Evolutionary conservation across 1,284 basidiomycete species (phyloP).

Genomic region (Cutaneotrichosporon cavernicola): DNA sequence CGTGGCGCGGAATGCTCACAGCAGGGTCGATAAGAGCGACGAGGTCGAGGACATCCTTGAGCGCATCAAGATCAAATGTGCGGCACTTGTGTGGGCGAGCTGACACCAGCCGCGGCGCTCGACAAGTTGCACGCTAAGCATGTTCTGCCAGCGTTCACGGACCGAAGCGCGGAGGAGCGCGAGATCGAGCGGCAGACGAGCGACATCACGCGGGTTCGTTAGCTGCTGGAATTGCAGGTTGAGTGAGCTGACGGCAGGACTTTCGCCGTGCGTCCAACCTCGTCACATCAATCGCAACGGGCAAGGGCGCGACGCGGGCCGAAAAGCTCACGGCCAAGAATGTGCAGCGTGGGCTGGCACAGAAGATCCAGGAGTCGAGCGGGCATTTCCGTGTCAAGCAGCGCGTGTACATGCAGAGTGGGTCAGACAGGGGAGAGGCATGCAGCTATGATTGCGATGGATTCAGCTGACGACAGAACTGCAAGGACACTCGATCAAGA

Average conservation of each 20-base stretch:
- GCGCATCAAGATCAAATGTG: constrained; percentile 73
- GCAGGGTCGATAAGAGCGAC: constrained; percentile 86
- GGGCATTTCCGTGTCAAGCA: constrained; percentile 96
- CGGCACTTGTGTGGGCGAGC: constrained; percentile 36
- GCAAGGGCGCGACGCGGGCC: constrained; percentile 54
- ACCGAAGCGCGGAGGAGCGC: constrained; percentile 86
- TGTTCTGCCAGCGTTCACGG: constrained; percentile 90
- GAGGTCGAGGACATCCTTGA: constrained; percentile 77
- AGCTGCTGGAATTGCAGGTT: not conserved
- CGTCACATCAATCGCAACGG: constrained; percentile 58
- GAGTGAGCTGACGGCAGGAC: constrained; percentile 59
- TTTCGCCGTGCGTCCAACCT: constrained; percentile 77
- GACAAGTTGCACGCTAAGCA: constrained; percentile 96
- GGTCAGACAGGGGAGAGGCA: constrained; percentile 52
- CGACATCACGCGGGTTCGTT: constrained; percentile 77
- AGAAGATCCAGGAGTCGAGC: constrained; percentile 88
- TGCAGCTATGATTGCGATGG: not conserved
- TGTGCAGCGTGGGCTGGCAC: constrained; percentile 93
- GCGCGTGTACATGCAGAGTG: constrained; percentile 93
- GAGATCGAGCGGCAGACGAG: constrained; percentile 85
- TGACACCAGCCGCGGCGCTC: constrained; percentile 65
- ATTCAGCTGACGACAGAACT: constrained; percentile 60
- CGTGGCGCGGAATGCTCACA: constrained; percentile 16
- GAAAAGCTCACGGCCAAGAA: constrained; percentile 80
- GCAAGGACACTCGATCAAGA: constrained; percentile 91